These are phyloP conservation scores for Entonaema liquescens DNA, from an alignment of 495 filamentous ascomycete species.

Conservation along the genomic window DNA sequence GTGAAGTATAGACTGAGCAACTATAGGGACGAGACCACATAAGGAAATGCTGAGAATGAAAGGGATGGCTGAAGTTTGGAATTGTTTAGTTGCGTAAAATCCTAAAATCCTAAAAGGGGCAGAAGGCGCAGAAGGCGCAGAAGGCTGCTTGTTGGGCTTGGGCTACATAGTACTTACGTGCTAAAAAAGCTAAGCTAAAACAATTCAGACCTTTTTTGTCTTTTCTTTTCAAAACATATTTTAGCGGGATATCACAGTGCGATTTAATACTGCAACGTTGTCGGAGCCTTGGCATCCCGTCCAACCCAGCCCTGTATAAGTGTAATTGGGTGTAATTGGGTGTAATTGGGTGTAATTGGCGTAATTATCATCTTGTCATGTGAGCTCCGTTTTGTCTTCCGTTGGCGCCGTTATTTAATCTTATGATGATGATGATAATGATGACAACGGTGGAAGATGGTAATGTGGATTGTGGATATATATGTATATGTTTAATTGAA, in stretches of 20 bases:
- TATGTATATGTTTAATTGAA: background rate
- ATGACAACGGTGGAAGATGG: slow-evolving; percentile 6
- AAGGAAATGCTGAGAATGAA: slow-evolving; percentile 14
- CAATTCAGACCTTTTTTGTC: slow-evolving; percentile 9
- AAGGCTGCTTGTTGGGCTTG: too few relatives aligned
- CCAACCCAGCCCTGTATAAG: slow-evolving; percentile 13
- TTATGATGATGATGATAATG: slow-evolving; percentile 1
- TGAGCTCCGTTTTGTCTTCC: slow-evolving; percentile 24
- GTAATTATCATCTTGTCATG: slow-evolving; percentile 16
- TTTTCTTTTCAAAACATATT: slow-evolving; percentile 20
- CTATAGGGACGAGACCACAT: slow-evolving; percentile 12
- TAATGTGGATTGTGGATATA: background rate
- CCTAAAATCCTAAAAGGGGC: slow-evolving; percentile 25
- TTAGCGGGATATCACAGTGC: slow-evolving; percentile 27
- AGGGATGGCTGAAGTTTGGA: slow-evolving; percentile 19
- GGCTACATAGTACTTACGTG: too few relatives aligned
- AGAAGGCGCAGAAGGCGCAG: too few relatives aligned
- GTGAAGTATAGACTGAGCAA: slow-evolving; percentile 9
- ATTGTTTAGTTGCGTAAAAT: slow-evolving; percentile 11
- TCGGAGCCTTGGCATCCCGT: slow-evolving; percentile 30
- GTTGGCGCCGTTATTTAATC: background rate
- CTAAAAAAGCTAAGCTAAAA: slow-evolving; percentile 10
- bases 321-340: slow-evolving; percentile 4
- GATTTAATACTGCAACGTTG: slow-evolving; percentile 13
- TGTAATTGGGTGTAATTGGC: background rate